Evolutionary conservation across 2,329 filamentous ascomycete genomes (phyloP), one percentile per base, ranked within the genome.

Genomic region (Cadophora luteo-olivacea): DNA sequence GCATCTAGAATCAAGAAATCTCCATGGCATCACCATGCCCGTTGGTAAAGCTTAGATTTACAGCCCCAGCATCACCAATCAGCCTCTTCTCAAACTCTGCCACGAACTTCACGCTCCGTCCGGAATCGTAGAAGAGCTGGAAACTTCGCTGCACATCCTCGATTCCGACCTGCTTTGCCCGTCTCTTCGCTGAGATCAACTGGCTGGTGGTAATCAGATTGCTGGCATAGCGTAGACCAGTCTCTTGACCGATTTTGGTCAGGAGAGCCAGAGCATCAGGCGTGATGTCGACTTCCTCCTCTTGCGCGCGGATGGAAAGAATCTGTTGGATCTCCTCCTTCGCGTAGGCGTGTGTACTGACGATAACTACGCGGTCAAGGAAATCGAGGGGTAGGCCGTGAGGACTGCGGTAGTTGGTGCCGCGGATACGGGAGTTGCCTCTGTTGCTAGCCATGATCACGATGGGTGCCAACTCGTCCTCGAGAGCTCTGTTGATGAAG

Each of bases 361-460:
- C 93, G 78, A 99, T 99, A 76, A 97, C 93, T 38, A 98, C 92
- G 24, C 96, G 91, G 80, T 99, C 96, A 61, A 99, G 86, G 81
- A 99, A 97, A 82, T 99, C 96, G 57, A 98, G 88, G 0, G 96
- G 96, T 54, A 99, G 85, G 33, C 96, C 96, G 79, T 99, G 96
- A 1, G 96, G 96, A 75, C 92, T 96, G 75, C 89, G 91, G 82
- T 98, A 97, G 79, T 93, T 92, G 66, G 96, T 99, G 68, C 96
- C 96, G 38, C 96, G 89, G 77, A 99, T 97, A 74, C 91, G 91
- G 48, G 96, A 92, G 80, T 94, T 89, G 72, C 96, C 96, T 69
- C 96, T 88, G 84, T 99, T 99, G 85, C 92, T 97, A 65, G 96
- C 96, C 96, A 99, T 99, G 82, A 99, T 99, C 80, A 99, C 94